Conservation (phyloP, 495 filamentous ascomycete species). For the Penicillium ucsense region DNA sequence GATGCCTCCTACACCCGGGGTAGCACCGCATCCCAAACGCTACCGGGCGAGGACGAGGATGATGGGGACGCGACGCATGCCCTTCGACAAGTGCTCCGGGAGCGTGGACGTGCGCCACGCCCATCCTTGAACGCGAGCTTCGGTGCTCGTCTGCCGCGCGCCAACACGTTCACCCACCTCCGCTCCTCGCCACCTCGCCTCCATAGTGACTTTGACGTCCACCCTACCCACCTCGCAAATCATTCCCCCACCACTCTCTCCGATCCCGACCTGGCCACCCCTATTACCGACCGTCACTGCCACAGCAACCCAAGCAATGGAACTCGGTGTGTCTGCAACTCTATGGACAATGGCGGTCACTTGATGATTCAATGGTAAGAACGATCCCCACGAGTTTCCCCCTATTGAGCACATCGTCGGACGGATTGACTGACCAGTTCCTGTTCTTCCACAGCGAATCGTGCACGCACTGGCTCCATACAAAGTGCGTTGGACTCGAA, state of each 20-base stretch:
- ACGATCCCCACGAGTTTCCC: not conserved
- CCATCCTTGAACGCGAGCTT: conserved; percentile 25
- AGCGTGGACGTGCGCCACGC: conserved; percentile 42
- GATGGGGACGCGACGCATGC: conserved; percentile 50
- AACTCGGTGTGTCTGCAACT: conserved; percentile 67
- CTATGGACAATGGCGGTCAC: conserved; percentile 52
- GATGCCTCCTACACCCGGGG: conserved; percentile 27
- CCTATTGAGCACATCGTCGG: conserved; percentile 4
- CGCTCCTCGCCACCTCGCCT: conserved; percentile 38
- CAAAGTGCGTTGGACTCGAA: conserved; percentile 64
- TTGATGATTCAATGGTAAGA: conserved; percentile 80
- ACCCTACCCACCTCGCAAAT: conserved; percentile 27
- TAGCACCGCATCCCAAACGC: conserved; percentile 44
- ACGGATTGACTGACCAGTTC: not conserved
- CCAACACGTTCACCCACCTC: conserved; percentile 28
- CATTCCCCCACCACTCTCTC: conserved; percentile 60
- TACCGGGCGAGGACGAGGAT: conserved; percentile 41
- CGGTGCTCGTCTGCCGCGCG: conserved; percentile 18
- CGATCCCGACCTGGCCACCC: conserved; percentile 57
- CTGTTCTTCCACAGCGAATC: conserved; percentile 50
- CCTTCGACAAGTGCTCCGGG: conserved; percentile 63
- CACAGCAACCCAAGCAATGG: conserved; percentile 44
- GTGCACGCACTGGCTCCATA: conserved; percentile 79
- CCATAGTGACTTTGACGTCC: conserved; percentile 29
- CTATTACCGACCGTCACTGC: conserved; percentile 49